A percentile compares a stretch with the other conserved stretches of the same genome.
These are phyloP conservation scores for Starmerella stigmatis DNA, from an alignment of 805 yeast genomes.

Conservation along the genomic window DNA sequence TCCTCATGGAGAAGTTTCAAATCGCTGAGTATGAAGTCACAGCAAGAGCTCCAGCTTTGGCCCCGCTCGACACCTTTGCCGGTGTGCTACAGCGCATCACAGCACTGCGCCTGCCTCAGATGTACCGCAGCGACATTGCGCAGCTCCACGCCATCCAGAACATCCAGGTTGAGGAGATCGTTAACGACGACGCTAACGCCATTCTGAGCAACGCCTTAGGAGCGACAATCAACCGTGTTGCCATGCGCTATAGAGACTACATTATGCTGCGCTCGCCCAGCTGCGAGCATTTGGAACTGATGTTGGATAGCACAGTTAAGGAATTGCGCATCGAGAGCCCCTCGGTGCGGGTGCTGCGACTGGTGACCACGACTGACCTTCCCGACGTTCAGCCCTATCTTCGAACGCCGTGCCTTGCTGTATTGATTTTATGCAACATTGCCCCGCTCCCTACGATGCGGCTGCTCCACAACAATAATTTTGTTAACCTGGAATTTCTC, in stretches of 20 bases:
- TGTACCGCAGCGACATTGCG: conserved; percentile 7
- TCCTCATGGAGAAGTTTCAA: conserved; percentile 6
- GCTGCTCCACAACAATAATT: conserved; percentile 5
- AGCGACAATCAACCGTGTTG: background rate
- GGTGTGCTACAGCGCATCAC: conserved; percentile 7
- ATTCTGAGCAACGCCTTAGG: background rate
- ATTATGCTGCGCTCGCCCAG: conserved; percentile 13
- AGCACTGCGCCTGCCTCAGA: conserved; percentile 8
- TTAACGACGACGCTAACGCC: conserved; percentile 9
- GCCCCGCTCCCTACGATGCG: conserved; percentile 14
- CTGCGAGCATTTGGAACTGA: conserved; percentile 15
- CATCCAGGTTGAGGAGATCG: conserved; percentile 8
- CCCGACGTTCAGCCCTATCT: conserved; percentile 12
- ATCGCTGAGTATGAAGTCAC: conserved; percentile 2
- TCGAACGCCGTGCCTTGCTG: conserved; percentile 17
- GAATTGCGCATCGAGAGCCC: conserved; percentile 12
- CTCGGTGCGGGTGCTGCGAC: conserved; percentile 12
- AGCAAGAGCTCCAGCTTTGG: conserved; percentile 11
- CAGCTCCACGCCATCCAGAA: conserved; percentile 2
- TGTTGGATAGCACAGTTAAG: background rate
- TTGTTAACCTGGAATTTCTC: conserved; percentile 18
- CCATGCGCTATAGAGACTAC: conserved; percentile 12
- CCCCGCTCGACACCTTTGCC: background rate
- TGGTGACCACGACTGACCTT: conserved; percentile 16
- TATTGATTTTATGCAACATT: conserved; percentile 19